phyloP scores from a whole-genome alignment of 345 rosid genomes.

The Dimocarpus longan region DNA sequence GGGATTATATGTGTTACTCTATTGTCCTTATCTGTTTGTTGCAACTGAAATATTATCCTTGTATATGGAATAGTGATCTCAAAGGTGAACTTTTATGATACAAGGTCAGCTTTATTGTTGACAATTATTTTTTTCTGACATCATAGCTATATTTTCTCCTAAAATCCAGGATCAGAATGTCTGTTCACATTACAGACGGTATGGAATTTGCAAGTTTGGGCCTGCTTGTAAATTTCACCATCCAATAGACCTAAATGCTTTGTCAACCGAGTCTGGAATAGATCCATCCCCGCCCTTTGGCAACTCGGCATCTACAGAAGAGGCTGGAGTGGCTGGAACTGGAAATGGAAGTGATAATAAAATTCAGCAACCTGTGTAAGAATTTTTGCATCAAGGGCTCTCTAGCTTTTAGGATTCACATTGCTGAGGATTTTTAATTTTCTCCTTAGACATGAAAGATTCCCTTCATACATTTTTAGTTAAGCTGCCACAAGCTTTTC shows the following conservation, averaged over 20 bases:
- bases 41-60: too few species aligned
- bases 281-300: constrained; percentile 29
- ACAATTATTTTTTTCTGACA: neutral
- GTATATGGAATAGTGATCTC: neutral
- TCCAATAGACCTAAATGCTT: constrained; percentile 44
- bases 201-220: constrained; percentile 95
- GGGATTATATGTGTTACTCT: neutral
- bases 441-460: constrained; percentile 16
- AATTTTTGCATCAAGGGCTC: constrained; percentile 15
- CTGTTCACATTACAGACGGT: constrained; percentile 84
- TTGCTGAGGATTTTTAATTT: constrained; percentile 18
- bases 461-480: constrained; percentile 20
- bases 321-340: constrained; percentile 24
- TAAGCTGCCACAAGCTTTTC: constrained; percentile 40
- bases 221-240: constrained; percentile 91
- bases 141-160: neutral
- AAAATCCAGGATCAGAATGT: constrained; percentile 65
- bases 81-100: neutral
- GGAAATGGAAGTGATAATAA: constrained; percentile 35
- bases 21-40: neutral
- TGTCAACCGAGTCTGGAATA: constrained; percentile 27
- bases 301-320: constrained; percentile 31
- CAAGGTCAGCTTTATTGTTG: neutral
- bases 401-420: constrained; percentile 27
- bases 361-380: constrained; percentile 41